Evolutionary conservation across 1,139 yeast genomes (phyloP), one percentile per base, ranked within the genome.

Genomic region (Nakaseomyces sp.): DNA sequence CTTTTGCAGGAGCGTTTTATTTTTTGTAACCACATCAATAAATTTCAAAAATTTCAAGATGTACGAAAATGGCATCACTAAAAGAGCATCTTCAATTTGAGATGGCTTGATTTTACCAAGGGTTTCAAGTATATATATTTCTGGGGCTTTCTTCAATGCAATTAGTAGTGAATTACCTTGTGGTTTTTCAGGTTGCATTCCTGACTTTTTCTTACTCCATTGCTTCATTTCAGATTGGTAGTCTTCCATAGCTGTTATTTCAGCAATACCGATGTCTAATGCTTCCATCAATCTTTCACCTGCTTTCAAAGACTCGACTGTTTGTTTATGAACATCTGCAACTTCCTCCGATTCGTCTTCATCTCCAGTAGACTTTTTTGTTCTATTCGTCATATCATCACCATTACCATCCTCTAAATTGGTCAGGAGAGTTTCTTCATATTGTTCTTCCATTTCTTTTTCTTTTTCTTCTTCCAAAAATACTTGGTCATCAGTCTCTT

Each of bases 201-300:
- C 72, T 57, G 55, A 51, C 57, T 45, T 67, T 47, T 67, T 69
- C 50, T 67, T 70, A 41, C 68, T 55, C 74, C 73, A 57, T 53
- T 57, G 48, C 44, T 56, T 56, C 43, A 61, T 45, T 8, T 60
- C 65, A 22, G 53, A 57, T 37, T 65, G 60, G 56, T 81, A 80
- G 43, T 71, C 73, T 45, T 72, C 76, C 25, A 64, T 60, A n/a
- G 76, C 76, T 37, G 76, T 79, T 36, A 86, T 67, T 54, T 88
- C 96, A 46, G 76, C 78, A 25, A 69, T 67, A 2, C 95, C 95
- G 50, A 89, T 70, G 52, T 91, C 97, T 40, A 91, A 69, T 0
- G 97, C 96, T 60, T 91, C 98, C 76, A 88, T 81, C 42, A 91
- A 68, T 56, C 81, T 81, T 65, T 91, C 99, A 53, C 98, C 96